Conservation (phyloP, 768 basidiomycete genomes). For the Daedalea quercina region DNA sequence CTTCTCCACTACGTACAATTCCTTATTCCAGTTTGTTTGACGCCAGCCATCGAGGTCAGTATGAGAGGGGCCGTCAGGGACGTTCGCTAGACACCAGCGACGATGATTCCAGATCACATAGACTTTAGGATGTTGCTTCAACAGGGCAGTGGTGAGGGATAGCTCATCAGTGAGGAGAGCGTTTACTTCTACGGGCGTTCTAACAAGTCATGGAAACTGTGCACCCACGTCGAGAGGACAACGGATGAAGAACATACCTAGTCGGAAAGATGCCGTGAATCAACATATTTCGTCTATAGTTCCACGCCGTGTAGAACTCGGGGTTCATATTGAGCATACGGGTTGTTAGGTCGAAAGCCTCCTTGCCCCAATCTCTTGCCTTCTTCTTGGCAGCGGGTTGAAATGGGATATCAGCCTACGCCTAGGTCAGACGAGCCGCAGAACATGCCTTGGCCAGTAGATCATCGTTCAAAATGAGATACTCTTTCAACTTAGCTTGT, state of each 20-base stretch:
- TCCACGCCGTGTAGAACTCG: conserved; percentile 96
- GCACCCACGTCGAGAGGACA: no score
- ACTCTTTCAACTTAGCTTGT: conserved; percentile 68
- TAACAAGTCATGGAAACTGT: no score
- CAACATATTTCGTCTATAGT: conserved; percentile 81
- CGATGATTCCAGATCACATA: conserved; percentile 99
- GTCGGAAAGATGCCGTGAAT: conserved; percentile 60
- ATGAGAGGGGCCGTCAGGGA: conserved; percentile 68
- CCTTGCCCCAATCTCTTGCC: conserved; percentile 54
- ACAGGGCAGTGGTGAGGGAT: conserved; percentile 68
- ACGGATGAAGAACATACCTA: conserved; percentile 36
- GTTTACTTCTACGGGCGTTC: conserved; percentile 56
- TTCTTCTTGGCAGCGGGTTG: no score
- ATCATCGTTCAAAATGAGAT: conserved; percentile 56
- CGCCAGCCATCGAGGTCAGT: conserved; percentile 60
- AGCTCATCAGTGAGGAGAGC: conserved; percentile 66
- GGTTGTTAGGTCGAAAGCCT: conserved; percentile 76
- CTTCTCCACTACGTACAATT: conserved; percentile 84
- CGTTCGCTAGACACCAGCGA: conserved; percentile 86
- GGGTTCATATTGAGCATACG: conserved; percentile 79
- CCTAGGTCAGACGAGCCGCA: no score
- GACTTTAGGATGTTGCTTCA: conserved; percentile 87
- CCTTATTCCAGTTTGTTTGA: conserved; percentile 74
- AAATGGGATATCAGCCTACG: no score
- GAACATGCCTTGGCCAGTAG: conserved; percentile 53